Evolutionary conservation across 495 filamentous ascomycete species (phyloP), one percentile per base, ranked within the genome.

Genomic region (Mytilinidion resinicola): DNA sequence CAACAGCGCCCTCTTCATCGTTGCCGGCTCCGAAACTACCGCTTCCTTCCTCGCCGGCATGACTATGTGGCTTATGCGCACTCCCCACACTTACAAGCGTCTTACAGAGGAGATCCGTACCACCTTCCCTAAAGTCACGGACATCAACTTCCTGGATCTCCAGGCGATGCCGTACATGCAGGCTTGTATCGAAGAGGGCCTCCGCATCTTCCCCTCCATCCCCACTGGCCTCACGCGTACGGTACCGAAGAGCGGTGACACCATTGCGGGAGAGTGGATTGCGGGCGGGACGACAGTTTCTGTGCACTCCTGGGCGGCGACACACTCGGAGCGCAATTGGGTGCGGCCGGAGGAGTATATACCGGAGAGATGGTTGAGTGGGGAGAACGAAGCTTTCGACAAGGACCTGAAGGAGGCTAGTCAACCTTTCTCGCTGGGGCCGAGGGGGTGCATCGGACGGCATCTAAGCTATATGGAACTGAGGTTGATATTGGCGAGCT

Each of bases 361-460:
- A 15, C 51, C 59, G 10, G 59, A 66, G 33, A 49, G 55, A 9
- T 60, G 63, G 59, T 44, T 66, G 0, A 10, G 2, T n/a, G 44
- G 19, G 3, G 14, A n/a, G 10, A 67, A 59, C 9, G 59, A 51
- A 1, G 53, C 62, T 14, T 39, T 56, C 21, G 49, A 59, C 9
- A 44, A 61, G n/a, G 69, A 75, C 41, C 54, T 53, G 25, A 41
- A 53, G 15, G 50, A 49, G 12, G 50, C 30, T 1, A 52, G 25
- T 7, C 50, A 52, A 14, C 50, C 50, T 2, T 30, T 52, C 30
- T 52, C 50, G 9, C 30, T 52, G 9, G 25, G 50, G 3, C 50
- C 50, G 50, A 35, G 50, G 25, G 50, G 50, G 5, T 52, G 50
- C 21, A 52, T 52, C 25, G 50, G 50, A 19, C 25, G 35, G n/a